Evolutionary conservation across 1,284 basidiomycete genomes (phyloP).

Genomic region (Papiliotrema flavescens): DNA sequence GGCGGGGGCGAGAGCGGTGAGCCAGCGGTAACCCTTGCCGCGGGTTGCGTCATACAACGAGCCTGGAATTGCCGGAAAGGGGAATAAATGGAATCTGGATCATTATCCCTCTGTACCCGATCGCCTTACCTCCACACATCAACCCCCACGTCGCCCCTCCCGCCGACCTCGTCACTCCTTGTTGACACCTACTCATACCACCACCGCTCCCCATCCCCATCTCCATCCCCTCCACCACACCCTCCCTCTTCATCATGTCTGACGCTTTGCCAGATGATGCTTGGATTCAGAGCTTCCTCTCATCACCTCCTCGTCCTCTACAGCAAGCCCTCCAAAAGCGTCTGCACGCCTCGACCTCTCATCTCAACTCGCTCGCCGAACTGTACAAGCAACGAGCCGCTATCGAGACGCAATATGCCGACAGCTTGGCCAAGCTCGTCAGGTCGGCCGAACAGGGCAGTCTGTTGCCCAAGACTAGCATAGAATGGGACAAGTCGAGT

Average conservation of each 20-base stretch:
- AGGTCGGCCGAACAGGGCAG: slow-evolving; percentile 41
- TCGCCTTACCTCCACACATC: too few relatives aligned
- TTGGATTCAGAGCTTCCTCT: slow-evolving; percentile 39
- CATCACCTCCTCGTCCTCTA: slow-evolving; percentile 34
- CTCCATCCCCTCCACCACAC: background rate
- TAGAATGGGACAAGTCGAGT: slow-evolving; percentile 36
- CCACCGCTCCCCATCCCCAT: too few relatives aligned
- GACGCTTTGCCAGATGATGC: slow-evolving; percentile 38
- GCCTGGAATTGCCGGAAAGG: too few relatives aligned
- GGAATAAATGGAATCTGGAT: too few relatives aligned
- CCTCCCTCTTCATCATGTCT: slow-evolving; percentile 19
- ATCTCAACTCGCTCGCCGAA: slow-evolving; percentile 49
- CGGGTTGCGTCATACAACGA: too few relatives aligned
- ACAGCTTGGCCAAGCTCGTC: slow-evolving; percentile 51
- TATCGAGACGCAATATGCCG: slow-evolving; percentile 53
- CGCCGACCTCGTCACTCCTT: too few relatives aligned
- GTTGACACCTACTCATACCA: too few relatives aligned
- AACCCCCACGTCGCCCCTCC: too few relatives aligned
- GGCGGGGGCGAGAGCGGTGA: too few relatives aligned
- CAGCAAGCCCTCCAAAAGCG: slow-evolving; percentile 36
- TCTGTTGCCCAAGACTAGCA: slow-evolving; percentile 31
- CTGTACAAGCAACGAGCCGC: slow-evolving; percentile 52
- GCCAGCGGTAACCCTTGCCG: too few relatives aligned
- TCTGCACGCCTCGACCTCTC: slow-evolving; percentile 36
- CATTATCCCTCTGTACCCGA: too few relatives aligned